Evolutionary conservation across 2,329 filamentous ascomycete species (phyloP).

Genomic region (Didymella glomerata): DNA sequence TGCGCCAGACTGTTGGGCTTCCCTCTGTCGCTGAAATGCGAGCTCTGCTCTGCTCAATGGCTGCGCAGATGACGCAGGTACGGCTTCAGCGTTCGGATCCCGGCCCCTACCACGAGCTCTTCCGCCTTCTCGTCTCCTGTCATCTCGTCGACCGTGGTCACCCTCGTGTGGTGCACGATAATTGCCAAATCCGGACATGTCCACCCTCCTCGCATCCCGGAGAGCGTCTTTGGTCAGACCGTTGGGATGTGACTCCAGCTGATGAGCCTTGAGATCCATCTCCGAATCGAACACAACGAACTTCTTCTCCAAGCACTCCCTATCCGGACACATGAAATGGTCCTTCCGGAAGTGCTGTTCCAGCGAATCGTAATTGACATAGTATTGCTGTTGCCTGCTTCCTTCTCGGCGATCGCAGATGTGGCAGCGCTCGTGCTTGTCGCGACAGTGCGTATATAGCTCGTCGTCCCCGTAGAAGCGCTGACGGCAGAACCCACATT

Average conservation of each 20-base stretch:
- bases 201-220: constrained; percentile 82
- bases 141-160: constrained; percentile 60
- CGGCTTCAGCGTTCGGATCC: constrained; percentile 84
- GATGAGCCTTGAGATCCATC: constrained; percentile 93
- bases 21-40: constrained; percentile 90
- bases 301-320: constrained; percentile 93
- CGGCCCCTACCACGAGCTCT: constrained; percentile 71
- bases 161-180: constrained; percentile 75
- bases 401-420: constrained; percentile 79
- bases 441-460: constrained; percentile 89
- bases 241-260: constrained; percentile 81
- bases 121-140: constrained; percentile 55
- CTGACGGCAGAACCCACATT: constrained; percentile 90
- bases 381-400: constrained; percentile 83
- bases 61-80: constrained; percentile 79
- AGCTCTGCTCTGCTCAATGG: constrained; percentile 85
- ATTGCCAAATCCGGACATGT: constrained; percentile 82
- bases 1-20: constrained; percentile 86
- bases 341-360: constrained; percentile 87
- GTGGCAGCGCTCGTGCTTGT: constrained; percentile 94
- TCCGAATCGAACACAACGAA: constrained; percentile 96
- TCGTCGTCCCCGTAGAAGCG: constrained; percentile 97
- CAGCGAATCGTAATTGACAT: constrained; percentile 83
- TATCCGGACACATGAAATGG: constrained; percentile 84
- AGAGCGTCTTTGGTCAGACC: constrained; percentile 82